Base-by-base conservation (phyloP, 202 grass and related monocot genomes). In the Eragrostis tef region DNA sequence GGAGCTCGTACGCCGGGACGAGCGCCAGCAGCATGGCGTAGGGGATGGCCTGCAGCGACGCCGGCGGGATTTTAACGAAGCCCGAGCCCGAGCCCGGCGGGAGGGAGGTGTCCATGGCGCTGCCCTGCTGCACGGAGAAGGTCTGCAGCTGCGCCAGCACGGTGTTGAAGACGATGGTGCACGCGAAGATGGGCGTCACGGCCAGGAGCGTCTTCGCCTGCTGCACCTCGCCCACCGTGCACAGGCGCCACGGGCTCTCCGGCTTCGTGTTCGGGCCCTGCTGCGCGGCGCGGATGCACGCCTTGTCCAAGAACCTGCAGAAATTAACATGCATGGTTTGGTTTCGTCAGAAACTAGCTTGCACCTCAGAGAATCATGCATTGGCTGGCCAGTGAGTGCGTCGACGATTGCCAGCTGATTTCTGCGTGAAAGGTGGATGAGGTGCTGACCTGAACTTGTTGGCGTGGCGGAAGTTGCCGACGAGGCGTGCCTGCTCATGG, bases 131-230 rank as follows among this genome's bases (percentile, higher is more conserved):
- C 66, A 98, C 94, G 19, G 94, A 98, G 90, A 98, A 98, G 34
- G 94, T 98, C 84, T 98, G 94, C 66, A 98, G 92, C 90, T 98
- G 94, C 31, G 94, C 94, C 1, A 94, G 81, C 82, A 98, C 93
- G 48, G 94, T 98, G 88, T 98, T 98, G 82, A 98, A 98, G 61
- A 94, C 82, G 78, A 98, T 93, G 64, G 94, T 98, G 88, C 94
- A 98, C n/a, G 94, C 92, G 81, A 94, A 94, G 54, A 98, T 94
- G 21, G 94, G 94, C 9, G 91, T 91, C 84, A 98, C 86, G 63
- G 92, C 91, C 4, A 98, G 90, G 19, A 98, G 81, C 20, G 82
- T 93, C 81, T 98, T 98, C 16, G 88, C 87, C 79, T 94, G 88
- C 81, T 85, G 90, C 24, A 98, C 92, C 86, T 98, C 71, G 0